Evolutionary conservation across 164 flowering plant genomes (phyloP).

Genomic region (Vitis riparia): DNA sequence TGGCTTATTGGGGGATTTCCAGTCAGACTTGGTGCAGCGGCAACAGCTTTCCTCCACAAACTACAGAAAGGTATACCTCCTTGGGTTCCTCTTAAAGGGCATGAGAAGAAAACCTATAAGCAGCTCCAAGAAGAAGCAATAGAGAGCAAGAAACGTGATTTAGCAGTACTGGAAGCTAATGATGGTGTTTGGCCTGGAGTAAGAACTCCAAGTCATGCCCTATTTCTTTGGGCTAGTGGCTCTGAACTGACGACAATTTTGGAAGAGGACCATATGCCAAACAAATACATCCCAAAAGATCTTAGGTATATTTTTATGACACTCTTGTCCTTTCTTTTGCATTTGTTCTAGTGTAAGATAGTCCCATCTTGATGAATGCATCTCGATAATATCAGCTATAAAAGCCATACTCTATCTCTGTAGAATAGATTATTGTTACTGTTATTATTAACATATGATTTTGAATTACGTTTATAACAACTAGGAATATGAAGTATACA

Average conservation of each 20-base stretch:
- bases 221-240: conserved; percentile 98
- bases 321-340: neutral
- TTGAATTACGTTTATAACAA: too few relatives aligned
- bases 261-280: conserved; percentile 93
- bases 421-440: too few relatives aligned
- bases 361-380: neutral
- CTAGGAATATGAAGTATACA: too few relatives aligned
- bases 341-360: neutral
- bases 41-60: conserved; percentile 80
- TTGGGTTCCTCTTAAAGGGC: conserved; percentile 90
- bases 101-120: conserved; percentile 73
- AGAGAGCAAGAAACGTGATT: conserved; percentile 82
- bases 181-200: conserved; percentile 94
- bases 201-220: conserved; percentile 79
- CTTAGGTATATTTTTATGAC: conserved; percentile 52
- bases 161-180: conserved; percentile 85
- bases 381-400: too few relatives aligned
- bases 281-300: conserved; percentile 86
- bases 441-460: too few relatives aligned
- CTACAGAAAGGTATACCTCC: conserved; percentile 87
- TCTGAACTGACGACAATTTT: conserved; percentile 73
- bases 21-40: conserved; percentile 88
- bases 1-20: conserved; percentile 18
- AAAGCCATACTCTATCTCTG: too few relatives aligned
- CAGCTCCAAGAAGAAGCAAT: conserved; percentile 92